Evolutionary conservation across 768 basidiomycete species (phyloP).

Genomic region (Cystofilobasidium macerans): DNA sequence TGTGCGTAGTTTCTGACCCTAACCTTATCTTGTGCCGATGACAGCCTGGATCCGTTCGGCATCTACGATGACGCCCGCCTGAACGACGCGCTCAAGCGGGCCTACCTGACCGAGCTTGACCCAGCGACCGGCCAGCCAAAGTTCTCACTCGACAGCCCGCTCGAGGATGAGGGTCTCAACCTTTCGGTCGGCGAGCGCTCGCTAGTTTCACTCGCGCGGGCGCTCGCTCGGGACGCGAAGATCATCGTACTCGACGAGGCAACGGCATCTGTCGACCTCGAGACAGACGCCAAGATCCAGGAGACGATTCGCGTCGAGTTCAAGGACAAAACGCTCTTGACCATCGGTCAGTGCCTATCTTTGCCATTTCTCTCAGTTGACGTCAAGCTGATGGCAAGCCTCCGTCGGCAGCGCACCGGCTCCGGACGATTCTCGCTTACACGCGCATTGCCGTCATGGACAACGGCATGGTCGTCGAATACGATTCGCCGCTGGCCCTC

Average conservation of each 20-base stretch:
- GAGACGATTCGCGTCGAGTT: slow-evolving; percentile 81
- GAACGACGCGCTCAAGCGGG: slow-evolving; percentile 77
- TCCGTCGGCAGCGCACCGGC: background rate
- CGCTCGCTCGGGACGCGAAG: slow-evolving; percentile 72
- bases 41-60: slow-evolving; percentile 83
- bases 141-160: slow-evolving; percentile 68
- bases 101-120: slow-evolving; percentile 58
- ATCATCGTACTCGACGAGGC: slow-evolving; percentile 22
- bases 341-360: slow-evolving; percentile 55
- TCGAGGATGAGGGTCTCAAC: slow-evolving; percentile 80
- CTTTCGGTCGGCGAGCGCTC: slow-evolving; percentile 58
- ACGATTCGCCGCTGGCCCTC: slow-evolving; percentile 62
- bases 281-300: slow-evolving; percentile 49
- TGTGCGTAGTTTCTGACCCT: background rate
- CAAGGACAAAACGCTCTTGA: slow-evolving; percentile 69
- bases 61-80: slow-evolving; percentile 64
- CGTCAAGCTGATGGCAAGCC: background rate
- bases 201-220: slow-evolving; percentile 77
- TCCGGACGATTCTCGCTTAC: slow-evolving; percentile 14
- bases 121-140: slow-evolving; percentile 39
- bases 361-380: background rate
- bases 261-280: slow-evolving; percentile 42
- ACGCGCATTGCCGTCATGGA: slow-evolving; percentile 10
- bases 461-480: slow-evolving; percentile 45
- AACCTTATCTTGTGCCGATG: slow-evolving; percentile 43